phyloP scores from a whole-genome alignment of 768 basidiomycete genomes.

The Hysterangium stoloniferum region DNA sequence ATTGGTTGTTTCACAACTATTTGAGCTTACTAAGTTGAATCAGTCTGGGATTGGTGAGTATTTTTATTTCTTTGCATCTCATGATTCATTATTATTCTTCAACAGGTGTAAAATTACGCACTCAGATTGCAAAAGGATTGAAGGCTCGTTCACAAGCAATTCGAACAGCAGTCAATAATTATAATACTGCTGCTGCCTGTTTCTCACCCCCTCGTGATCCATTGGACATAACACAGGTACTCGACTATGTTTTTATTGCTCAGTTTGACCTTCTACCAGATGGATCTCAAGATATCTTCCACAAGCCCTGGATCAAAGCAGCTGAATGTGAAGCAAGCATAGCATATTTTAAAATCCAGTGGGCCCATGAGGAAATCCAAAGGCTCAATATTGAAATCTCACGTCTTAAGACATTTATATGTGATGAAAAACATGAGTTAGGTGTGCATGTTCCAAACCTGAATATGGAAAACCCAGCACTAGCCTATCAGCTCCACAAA shows the following conservation, averaged over 20 bases:
- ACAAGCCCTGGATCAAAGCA: constrained; percentile 22
- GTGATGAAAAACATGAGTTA: constrained; percentile 18
- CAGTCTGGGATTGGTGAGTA: constrained; percentile 15
- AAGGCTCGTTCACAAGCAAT: constrained; percentile 21
- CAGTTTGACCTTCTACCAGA: constrained; percentile 26
- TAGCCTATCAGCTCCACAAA: background rate
- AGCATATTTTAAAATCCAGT: constrained; percentile 15
- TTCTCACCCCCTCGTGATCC: constrained; percentile 18
- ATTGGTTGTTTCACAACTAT: constrained; percentile 15
- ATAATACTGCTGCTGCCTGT: constrained; percentile 23
- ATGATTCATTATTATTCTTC: background rate
- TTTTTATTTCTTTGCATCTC: background rate
- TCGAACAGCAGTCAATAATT: constrained; percentile 21
- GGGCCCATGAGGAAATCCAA: constrained; percentile 21
- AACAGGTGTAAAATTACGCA: constrained; percentile 16
- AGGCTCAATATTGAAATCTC: constrained; percentile 20
- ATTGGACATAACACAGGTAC: constrained; percentile 21
- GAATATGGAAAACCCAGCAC: background rate
- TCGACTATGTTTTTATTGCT: constrained; percentile 23
- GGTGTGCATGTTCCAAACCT: background rate
- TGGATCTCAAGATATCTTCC: constrained; percentile 18
- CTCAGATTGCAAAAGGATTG: constrained; percentile 24
- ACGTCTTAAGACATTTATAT: constrained; percentile 21
- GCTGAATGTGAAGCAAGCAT: constrained; percentile 19
- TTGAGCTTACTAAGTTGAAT: constrained; percentile 17